Evolutionary conservation across 257 asterid species (phyloP).

Genomic region (Galeopsis tetrahit): DNA sequence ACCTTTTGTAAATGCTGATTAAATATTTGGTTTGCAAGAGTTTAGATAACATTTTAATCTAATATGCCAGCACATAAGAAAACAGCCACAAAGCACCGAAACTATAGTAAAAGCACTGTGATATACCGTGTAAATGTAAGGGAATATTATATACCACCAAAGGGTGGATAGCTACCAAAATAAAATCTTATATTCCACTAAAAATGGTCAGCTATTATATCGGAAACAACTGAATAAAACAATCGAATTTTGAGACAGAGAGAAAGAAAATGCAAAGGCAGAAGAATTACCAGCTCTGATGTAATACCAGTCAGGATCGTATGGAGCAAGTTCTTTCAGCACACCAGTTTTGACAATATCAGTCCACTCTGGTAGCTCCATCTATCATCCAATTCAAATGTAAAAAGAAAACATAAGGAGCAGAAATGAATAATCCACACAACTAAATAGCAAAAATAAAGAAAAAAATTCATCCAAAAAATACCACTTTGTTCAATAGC

Average conservation of each 20-base stretch:
- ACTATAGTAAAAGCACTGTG: neutral
- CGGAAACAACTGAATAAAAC: neutral
- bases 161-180: too few relatives aligned
- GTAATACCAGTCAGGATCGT: conserved; percentile 96
- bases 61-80: neutral
- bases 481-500: neutral
- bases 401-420: neutral
- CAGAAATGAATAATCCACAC: neutral
- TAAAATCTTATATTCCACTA: neutral
- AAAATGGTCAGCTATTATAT: neutral
- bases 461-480: neutral
- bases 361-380: conserved; percentile 96
- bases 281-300: conserved; percentile 75
- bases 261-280: too few relatives aligned
- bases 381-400: conserved; percentile 37
- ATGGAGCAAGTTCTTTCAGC: conserved; percentile 88
- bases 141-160: neutral
- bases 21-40: neutral
- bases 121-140: neutral
- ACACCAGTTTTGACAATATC: conserved; percentile 90
- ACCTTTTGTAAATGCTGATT: neutral
- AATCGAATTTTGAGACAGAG: neutral
- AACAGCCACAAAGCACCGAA: neutral
- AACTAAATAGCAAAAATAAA: neutral
- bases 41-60: neutral